Evolutionary conservation across 1,284 basidiomycete species (phyloP).

Genomic region (Cryptococcus wingfieldii): DNA sequence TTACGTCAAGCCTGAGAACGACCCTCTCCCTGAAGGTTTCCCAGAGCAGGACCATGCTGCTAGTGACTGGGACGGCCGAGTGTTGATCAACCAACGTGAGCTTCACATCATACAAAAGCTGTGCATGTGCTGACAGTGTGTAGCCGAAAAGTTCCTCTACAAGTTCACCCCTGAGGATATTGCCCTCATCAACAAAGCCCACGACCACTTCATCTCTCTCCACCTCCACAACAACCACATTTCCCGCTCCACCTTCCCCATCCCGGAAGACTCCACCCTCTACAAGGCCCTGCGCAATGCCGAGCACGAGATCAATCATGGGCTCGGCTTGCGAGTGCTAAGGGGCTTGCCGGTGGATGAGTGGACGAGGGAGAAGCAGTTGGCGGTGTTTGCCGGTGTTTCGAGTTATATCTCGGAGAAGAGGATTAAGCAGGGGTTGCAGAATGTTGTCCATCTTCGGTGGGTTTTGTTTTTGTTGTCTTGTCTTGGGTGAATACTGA

Average conservation of each 20-base stretch:
- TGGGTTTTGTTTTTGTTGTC: background rate
- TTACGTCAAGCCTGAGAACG: slow-evolving; percentile 16
- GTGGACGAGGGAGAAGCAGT: slow-evolving; percentile 21
- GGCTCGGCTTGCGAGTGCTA: slow-evolving; percentile 24
- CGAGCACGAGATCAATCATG: slow-evolving; percentile 16
- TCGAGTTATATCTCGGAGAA: slow-evolving; percentile 16
- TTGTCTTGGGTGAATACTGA: background rate
- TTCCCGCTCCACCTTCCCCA: slow-evolving; percentile 19
- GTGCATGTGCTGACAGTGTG: background rate
- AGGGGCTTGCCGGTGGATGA: slow-evolving; percentile 25
- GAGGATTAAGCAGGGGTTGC: slow-evolving; percentile 14
- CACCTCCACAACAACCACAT: slow-evolving; percentile 17
- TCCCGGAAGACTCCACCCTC: slow-evolving; percentile 14
- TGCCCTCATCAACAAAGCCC: slow-evolving; percentile 13
- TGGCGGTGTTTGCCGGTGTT: slow-evolving; percentile 24
- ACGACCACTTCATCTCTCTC: slow-evolving; percentile 23
- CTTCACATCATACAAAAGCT: background rate
- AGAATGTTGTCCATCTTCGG: slow-evolving; percentile 24
- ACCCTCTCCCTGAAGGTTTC: slow-evolving; percentile 22
- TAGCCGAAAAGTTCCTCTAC: slow-evolving; percentile 28
- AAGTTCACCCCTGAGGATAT: slow-evolving; percentile 20
- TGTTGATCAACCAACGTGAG: slow-evolving; percentile 25
- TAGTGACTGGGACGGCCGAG: slow-evolving; percentile 26
- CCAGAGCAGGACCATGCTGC: slow-evolving; percentile 12
- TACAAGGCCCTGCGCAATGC: slow-evolving; percentile 12